Conservation (phyloP, 768 basidiomycete species). For the Trametes sanguinea region DNA sequence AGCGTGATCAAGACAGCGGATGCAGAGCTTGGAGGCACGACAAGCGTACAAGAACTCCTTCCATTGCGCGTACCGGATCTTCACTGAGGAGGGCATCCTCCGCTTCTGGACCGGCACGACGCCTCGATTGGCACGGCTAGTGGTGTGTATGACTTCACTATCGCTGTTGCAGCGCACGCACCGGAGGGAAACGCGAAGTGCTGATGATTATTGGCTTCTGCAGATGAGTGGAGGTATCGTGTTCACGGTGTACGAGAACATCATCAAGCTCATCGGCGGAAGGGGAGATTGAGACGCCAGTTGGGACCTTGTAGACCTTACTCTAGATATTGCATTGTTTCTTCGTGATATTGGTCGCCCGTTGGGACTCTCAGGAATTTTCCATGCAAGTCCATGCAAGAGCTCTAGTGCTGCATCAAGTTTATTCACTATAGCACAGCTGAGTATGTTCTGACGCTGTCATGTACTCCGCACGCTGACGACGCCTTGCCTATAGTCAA, state of each 20-base stretch:
- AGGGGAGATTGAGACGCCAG: constrained; percentile 23
- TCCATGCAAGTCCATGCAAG: too few relatives aligned
- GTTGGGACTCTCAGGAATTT: background rate
- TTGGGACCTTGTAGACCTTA: background rate
- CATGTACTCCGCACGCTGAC: too few relatives aligned
- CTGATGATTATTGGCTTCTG: background rate
- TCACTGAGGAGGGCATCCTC: constrained; percentile 89
- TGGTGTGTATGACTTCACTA: constrained; percentile 51
- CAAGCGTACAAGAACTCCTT: constrained; percentile 90
- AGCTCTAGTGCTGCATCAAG: too few relatives aligned
- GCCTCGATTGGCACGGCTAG: constrained; percentile 80
- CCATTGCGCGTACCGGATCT: constrained; percentile 93
- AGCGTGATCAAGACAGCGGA: constrained; percentile 97
- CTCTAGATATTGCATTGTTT: background rate
- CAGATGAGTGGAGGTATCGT: constrained; percentile 92
- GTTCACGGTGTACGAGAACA: constrained; percentile 88
- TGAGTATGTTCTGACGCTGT: too few relatives aligned
- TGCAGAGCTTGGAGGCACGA: constrained; percentile 89
- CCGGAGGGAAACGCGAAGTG: background rate
- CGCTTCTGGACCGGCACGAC: constrained; percentile 98
- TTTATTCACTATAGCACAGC: too few relatives aligned
- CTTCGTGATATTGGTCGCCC: too few relatives aligned
- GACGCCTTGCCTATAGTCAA: too few relatives aligned
- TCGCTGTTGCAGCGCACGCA: background rate
- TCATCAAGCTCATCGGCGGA: constrained; percentile 56